Conservation (phyloP, 129 eudicot genomes). For the Cynara cardunculus region DNA sequence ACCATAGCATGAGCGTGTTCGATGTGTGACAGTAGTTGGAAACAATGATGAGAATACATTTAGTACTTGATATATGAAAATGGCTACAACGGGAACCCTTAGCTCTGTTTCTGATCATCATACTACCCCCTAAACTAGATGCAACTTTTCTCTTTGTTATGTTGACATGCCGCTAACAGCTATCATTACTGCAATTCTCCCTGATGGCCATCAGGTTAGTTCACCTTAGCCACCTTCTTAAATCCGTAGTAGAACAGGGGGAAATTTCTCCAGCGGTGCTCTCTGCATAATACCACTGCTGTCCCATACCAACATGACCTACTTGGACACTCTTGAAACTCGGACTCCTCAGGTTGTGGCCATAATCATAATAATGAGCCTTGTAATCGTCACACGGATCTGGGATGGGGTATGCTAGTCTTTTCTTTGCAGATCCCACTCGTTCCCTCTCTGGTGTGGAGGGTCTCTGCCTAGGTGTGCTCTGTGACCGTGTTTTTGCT, state of each 20-base stretch:
- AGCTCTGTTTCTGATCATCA: background rate
- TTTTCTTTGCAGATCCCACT: slow-evolving; percentile 57
- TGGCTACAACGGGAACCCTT: background rate
- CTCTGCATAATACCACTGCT: slow-evolving; percentile 56
- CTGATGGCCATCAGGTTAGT: background rate
- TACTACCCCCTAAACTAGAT: slow-evolving; percentile 17
- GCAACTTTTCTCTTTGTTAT: background rate
- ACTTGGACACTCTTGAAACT: slow-evolving; percentile 90
- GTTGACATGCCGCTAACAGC: background rate
- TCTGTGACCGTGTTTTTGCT: slow-evolving; percentile 66
- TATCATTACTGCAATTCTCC: background rate
- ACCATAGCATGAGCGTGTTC: background rate
- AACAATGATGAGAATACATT: slow-evolving; percentile 30
- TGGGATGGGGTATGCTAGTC: slow-evolving; percentile 63
- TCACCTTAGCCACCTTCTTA: slow-evolving; percentile 77
- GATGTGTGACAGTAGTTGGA: slow-evolving; percentile 12
- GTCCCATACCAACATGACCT: slow-evolving; percentile 70
- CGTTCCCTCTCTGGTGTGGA: slow-evolving; percentile 75
- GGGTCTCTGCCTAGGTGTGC: slow-evolving; percentile 83
- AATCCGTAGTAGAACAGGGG: slow-evolving; percentile 83
- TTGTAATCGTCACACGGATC: slow-evolving; percentile 34
- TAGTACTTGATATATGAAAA: slow-evolving; percentile 22
- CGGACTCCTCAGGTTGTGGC: slow-evolving; percentile 63
- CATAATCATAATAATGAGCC: slow-evolving; percentile 21
- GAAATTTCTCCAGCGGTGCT: slow-evolving; percentile 76